Percentiles rank a stretch among this genome's conserved stretches.
phyloP scores from a whole-genome alignment of 2,329 filamentous ascomycete genomes.

The Thelonectria olida region DNA sequence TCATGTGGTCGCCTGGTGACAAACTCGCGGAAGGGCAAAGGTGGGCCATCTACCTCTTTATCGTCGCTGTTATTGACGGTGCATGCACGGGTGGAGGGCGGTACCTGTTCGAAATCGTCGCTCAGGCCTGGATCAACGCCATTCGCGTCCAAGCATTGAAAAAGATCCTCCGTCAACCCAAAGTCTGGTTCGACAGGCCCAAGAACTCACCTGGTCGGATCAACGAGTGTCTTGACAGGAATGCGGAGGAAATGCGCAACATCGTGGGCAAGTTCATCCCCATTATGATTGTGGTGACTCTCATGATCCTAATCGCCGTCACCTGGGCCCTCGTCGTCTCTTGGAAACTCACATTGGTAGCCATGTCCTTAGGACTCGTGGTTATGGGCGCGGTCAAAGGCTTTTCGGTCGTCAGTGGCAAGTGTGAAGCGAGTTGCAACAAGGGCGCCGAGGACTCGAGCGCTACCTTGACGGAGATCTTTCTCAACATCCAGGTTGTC shows the following conservation, averaged over 20 bases:
- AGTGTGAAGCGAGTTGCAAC: conserved; percentile 78
- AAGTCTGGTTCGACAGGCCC: conserved; percentile 78
- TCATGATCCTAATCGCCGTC: conserved; percentile 75
- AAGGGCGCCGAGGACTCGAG: conserved; percentile 67
- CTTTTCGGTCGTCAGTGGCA: conserved; percentile 71
- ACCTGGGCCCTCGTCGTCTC: conserved; percentile 78
- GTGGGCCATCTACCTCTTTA: conserved; percentile 77
- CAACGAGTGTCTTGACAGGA: conserved; percentile 78
- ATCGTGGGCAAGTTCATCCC: conserved; percentile 82
- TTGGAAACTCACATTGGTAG: conserved; percentile 85
- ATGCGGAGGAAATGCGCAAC: conserved; percentile 88
- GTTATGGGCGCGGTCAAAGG: conserved; percentile 72
- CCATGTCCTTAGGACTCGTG: conserved; percentile 73
- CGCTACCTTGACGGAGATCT: conserved; percentile 73
- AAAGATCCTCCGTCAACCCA: conserved; percentile 78
- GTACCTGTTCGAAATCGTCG: conserved; percentile 76
- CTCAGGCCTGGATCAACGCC: conserved; percentile 79
- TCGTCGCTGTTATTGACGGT: conserved; percentile 73
- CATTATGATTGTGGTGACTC: conserved; percentile 70
- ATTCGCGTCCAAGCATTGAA: conserved; percentile 75
- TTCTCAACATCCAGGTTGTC: conserved; percentile 82
- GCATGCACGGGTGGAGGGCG: conserved; percentile 71
- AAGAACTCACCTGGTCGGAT: conserved; percentile 72
- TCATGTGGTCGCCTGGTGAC: conserved; percentile 68
- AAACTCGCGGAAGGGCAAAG: conserved; percentile 61